A percentile compares a stretch with the other conserved stretches of the same genome.
These are phyloP conservation scores for Diaporthe helianthi DNA, from an alignment of 2,329 filamentous ascomycete species.

Conservation along the genomic window DNA sequence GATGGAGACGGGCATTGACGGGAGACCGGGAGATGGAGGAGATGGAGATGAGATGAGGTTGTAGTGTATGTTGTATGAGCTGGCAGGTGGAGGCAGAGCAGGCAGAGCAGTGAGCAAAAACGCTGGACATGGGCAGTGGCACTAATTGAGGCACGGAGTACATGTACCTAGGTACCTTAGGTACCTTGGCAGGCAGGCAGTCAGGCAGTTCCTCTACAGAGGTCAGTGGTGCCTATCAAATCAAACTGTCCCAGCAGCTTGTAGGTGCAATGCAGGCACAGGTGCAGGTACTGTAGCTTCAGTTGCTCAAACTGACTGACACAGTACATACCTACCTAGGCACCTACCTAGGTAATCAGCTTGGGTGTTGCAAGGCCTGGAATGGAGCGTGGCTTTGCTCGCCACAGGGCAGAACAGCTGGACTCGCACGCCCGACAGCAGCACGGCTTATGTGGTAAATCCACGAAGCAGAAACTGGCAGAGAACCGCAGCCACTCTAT, in stretches of 20 bases:
- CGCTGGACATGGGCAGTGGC: neutral
- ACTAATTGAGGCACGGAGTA: too few species aligned
- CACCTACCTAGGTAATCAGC: too few species aligned
- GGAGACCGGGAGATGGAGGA: neutral
- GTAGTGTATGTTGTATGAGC: conserved; percentile 26
- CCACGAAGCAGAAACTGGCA: neutral
- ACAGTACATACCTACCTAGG: too few species aligned
- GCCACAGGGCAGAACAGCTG: neutral
- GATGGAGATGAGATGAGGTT: conserved; percentile 15
- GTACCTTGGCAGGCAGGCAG: too few species aligned
- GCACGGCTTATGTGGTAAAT: neutral
- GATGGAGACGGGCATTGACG: neutral
- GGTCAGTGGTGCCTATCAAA: neutral
- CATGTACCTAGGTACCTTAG: too few species aligned
- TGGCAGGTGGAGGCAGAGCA: conserved; percentile 25
- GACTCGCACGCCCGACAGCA: neutral
- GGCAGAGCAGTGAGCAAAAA: neutral
- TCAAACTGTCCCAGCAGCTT: conserved; percentile 5
- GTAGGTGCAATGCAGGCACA: neutral
- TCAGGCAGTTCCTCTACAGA: too few species aligned
- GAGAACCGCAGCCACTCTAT: neutral
- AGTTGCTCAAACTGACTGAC: neutral
- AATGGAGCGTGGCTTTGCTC: conserved; percentile 9
- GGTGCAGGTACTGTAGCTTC: neutral
- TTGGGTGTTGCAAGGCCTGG: neutral